Evolutionary conservation across 768 basidiomycete genomes (phyloP), one percentile per base, ranked within the genome.

Genomic region (Galerina sulciceps): DNA sequence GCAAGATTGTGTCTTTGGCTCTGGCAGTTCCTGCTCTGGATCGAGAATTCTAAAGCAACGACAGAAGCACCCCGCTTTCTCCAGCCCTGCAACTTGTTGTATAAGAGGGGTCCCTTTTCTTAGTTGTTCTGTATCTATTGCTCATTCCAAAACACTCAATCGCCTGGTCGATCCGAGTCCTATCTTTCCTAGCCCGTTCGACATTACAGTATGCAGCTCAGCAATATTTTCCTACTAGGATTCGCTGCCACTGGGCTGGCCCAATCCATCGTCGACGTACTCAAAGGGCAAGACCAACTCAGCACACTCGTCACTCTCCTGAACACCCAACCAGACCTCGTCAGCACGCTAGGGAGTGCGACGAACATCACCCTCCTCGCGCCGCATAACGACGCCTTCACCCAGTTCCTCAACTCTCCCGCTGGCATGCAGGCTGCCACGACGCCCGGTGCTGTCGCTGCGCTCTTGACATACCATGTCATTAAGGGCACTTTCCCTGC

Each of bases 351-450:
- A 20, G 37, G 40, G 4, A 51, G 41, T 34, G 56, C 56, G 34
- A 48, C 40, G 34, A 57, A 57, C 48, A 50, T 57, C 20, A 57
- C 56, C 20, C 49, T 57, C 14, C 47, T 57, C 17, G 56, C 56
- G 10, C 56, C 56, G 2, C 34, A 49, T 15, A 57, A 57, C 38
- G 56, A 57, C 23, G 56, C 56, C 6, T 34, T 57, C 15, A 42
- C 10, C 18, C 15, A 31, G 17, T 57, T 57, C 37, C 56, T 57
- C 26, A 49, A 41, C 26, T 50, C 56, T 6, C 40, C 47, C 22
- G 56, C 47, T 8, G 56, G 56, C 10, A 49, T 42, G 14, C 17
- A 31, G 4, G 56, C 56, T 14, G 34, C 54, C 4, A 34, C 43
- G 20, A 17, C 41, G 17, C 38, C 42, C 6, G 56, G 49, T 10